These are phyloP conservation scores for Phytophthora constricta DNA, from an alignment of 352 stramenopile genomes.

Conservation along the genomic window DNA sequence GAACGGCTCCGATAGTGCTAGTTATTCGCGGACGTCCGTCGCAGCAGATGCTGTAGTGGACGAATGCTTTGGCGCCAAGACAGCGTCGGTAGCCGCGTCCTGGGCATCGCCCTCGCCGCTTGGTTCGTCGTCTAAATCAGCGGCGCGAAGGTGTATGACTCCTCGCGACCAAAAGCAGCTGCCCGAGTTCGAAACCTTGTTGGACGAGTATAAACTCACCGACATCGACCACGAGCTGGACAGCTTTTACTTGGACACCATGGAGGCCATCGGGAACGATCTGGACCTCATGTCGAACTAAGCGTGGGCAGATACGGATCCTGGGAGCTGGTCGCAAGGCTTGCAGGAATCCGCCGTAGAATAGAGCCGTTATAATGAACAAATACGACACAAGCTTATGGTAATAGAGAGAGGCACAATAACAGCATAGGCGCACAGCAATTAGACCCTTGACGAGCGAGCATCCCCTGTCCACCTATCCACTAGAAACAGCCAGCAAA, in stretches of 20 bases:
- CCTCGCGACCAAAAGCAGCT: conserved; percentile 51
- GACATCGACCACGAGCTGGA: conserved; percentile 87
- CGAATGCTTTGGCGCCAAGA: conserved; percentile 58
- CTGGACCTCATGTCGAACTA: conserved; percentile 70
- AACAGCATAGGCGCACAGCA: conserved; percentile 15
- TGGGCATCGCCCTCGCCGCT: conserved; percentile 26
- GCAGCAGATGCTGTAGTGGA: conserved; percentile 49
- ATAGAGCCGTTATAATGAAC: conserved; percentile 34
- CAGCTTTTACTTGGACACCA: conserved; percentile 81
- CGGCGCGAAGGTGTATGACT: conserved; percentile 25
- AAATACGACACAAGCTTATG: conserved; percentile 28
- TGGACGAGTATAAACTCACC: conserved; percentile 81
- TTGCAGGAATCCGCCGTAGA: conserved; percentile 25
- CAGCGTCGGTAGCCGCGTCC: conserved; percentile 36
- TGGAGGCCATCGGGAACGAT: conserved; percentile 65
- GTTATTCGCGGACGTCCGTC: conserved; percentile 17
- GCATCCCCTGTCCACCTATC: background rate
- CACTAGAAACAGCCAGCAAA: too few relatives aligned
- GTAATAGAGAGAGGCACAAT: conserved; percentile 25
- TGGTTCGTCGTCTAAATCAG: conserved; percentile 17
- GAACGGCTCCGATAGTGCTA: conserved; percentile 8
- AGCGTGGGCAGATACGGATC: conserved; percentile 12
- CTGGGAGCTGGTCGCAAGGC: too few relatives aligned
- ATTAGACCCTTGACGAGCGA: conserved; percentile 6
- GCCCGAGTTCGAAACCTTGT: conserved; percentile 75